Conservation (phyloP, 1,139 yeast genomes). For the Suhomyces wounanorum region DNA sequence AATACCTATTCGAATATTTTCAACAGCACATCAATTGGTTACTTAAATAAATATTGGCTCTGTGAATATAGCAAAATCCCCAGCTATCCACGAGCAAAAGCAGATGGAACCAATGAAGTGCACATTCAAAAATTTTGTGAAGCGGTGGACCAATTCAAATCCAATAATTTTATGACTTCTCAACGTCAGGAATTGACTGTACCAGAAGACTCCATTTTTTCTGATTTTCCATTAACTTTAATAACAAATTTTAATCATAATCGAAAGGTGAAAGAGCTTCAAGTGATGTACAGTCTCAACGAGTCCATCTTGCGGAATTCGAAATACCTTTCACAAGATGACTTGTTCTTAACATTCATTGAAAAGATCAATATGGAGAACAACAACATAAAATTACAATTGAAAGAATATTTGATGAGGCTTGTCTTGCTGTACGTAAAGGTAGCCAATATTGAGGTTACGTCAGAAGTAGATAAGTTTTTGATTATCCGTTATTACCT, state of each 20-base stretch:
- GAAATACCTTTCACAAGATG: conserved; percentile 8
- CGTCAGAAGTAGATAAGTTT: conserved; percentile 30
- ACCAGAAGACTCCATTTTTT: conserved; percentile 2
- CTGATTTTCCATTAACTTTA: conserved; percentile 18
- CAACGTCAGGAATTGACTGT: not conserved
- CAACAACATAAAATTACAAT: conserved; percentile 19
- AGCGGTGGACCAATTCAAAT: conserved; percentile 23
- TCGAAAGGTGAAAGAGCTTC: conserved; percentile 23
- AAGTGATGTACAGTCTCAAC: conserved; percentile 32
- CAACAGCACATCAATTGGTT: conserved; percentile 17
- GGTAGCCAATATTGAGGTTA: conserved; percentile 1
- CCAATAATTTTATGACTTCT: conserved; percentile 14
- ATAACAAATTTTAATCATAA: conserved; percentile 27
- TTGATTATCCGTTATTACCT: conserved; percentile 26
- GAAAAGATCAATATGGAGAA: conserved; percentile 9
- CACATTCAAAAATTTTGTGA: conserved; percentile 19
- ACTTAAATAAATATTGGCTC: conserved; percentile 24
- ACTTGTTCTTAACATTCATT: not conserved
- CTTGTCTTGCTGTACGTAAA: conserved; percentile 20
- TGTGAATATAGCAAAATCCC: conserved; percentile 25
- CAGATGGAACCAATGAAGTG: conserved; percentile 10
- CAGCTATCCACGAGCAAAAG: conserved; percentile 16
- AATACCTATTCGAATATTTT: not conserved
- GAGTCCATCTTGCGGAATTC: conserved; percentile 23
- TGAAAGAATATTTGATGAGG: conserved; percentile 21